phyloP scores from a whole-genome alignment of 2,329 filamentous ascomycete genomes.

The Fusarium pseudograminearum region DNA sequence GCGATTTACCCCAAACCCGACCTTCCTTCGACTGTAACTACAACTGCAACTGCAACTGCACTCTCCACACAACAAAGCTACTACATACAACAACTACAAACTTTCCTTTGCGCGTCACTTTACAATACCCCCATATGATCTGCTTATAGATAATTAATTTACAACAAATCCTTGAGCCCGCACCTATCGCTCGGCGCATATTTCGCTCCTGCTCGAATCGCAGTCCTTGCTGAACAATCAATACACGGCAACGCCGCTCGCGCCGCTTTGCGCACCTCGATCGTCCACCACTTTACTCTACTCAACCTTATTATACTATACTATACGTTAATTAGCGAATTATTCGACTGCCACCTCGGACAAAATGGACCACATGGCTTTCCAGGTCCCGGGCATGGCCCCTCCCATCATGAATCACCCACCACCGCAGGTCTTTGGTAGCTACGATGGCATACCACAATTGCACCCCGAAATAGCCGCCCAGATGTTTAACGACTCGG shows the following conservation, averaged over 20 bases:
- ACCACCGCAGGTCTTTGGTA: slow-evolving; percentile 76
- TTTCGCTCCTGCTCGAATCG: slow-evolving; percentile 7
- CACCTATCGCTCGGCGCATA: background rate
- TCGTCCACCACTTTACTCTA: slow-evolving; percentile 6
- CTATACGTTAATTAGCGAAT: background rate
- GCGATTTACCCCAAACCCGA: slow-evolving; percentile 31
- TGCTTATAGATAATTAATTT: slow-evolving; percentile 9
- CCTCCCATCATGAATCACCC: slow-evolving; percentile 74
- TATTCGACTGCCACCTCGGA: background rate
- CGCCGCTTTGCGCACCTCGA: slow-evolving; percentile 18
- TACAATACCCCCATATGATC: background rate
- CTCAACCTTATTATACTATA: background rate
- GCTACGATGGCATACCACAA: slow-evolving; percentile 71
- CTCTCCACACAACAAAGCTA: slow-evolving; percentile 28
- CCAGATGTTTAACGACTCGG: slow-evolving; percentile 71
- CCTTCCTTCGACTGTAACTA: slow-evolving; percentile 19
- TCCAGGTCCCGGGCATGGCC: slow-evolving; percentile 69
- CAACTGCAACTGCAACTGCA: background rate
- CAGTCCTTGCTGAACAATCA: slow-evolving; percentile 27
- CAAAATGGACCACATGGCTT: slow-evolving; percentile 63
- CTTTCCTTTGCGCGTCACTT: slow-evolving; percentile 2
- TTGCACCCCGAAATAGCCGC: slow-evolving; percentile 68
- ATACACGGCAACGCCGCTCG: slow-evolving; percentile 18
- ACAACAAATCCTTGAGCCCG: background rate
- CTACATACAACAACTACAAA: slow-evolving; percentile 3